Base-by-base conservation (phyloP, 805 yeast genomes). In the Ogataea pilisensis region DNA sequence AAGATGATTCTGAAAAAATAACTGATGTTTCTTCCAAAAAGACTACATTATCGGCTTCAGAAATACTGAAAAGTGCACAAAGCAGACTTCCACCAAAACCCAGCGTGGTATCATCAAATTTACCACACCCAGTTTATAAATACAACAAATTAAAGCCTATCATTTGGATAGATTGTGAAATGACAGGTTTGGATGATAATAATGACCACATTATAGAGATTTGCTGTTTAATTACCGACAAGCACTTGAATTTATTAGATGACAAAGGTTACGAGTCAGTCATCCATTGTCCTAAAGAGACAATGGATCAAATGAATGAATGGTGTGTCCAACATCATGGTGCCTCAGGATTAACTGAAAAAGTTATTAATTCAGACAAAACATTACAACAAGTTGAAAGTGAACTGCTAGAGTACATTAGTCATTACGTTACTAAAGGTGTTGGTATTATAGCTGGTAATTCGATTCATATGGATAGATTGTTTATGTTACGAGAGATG, bases 131-230 rank as follows among this genome's bases (percentile, higher is more conserved):
- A 18, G 20, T 29, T 14, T 20, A 38, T 8, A 50, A 49, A 22
- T 52, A 42, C 37, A 53, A 54, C 38, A 40, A 38, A 20, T 30
- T 45, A 20, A 50, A 53, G 22, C 69, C 69, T 2, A 69, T 91
- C 16, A 95, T 93, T 4, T 93, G 99, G 99, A 73, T 93, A 14
- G 99, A 93, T 65, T 93, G 98, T 64, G 99, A 93, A 61, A 93
- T 93, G 99, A 93, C 99, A 0, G 99, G 99, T 0, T 66, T 93
- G 30, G 84, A 91, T 52, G 79, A 81, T n/a, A 61, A 65, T 35
- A 70, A 72, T n/a, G 98, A 93, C 59, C 78, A 75, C 43, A 90
- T 93, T 51, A 85, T 93, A 44, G 99, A 93, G 63, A 81, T 93
- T 21, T 87, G 96, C 59, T 89, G 96, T 59, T 67, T 91, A 30